phyloP scores from a whole-genome alignment of 2,329 filamentous ascomycete species.

The Trichoderma gracile region DNA sequence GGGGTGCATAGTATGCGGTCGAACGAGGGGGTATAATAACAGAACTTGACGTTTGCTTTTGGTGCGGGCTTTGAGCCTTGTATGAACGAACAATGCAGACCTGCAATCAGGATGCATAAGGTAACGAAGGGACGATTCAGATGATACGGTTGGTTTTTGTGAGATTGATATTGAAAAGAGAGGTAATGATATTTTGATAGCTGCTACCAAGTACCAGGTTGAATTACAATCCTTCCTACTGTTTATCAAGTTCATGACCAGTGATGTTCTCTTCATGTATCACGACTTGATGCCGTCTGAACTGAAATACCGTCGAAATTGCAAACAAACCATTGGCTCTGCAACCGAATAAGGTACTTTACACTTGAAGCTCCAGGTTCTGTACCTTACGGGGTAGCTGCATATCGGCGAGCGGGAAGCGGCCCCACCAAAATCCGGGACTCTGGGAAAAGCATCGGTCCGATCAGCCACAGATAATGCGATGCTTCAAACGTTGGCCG shows the following conservation, averaged over 20 bases:
- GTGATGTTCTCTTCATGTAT: too few species aligned
- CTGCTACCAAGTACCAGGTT: too few species aligned
- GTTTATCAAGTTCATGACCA: neutral
- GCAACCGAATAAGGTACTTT: too few species aligned
- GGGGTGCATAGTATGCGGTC: constrained; percentile 27
- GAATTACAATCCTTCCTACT: neutral
- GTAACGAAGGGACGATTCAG: constrained; percentile 9
- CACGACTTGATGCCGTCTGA: too few species aligned
- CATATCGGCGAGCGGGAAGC: constrained; percentile 2
- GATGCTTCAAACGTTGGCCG: neutral
- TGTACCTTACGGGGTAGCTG: too few species aligned
- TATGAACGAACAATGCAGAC: neutral
- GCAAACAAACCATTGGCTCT: neutral
- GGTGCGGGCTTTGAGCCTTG: neutral
- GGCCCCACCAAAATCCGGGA: constrained; percentile 20
- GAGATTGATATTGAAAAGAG: neutral
- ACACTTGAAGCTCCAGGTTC: too few species aligned
- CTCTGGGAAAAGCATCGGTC: constrained; percentile 18
- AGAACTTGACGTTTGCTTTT: neutral
- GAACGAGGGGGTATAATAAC: constrained; percentile 22
- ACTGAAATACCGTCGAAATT: neutral
- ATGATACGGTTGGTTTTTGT: neutral
- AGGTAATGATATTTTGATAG: neutral
- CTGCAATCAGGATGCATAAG: neutral
- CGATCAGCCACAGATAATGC: constrained; percentile 9